Percentiles rank a stretch among this genome's conserved stretches.
These are phyloP conservation scores for Hyaloperonospora arabidopsidis DNA, from an alignment of 352 stramenopile species.

Conservation along the genomic window DNA sequence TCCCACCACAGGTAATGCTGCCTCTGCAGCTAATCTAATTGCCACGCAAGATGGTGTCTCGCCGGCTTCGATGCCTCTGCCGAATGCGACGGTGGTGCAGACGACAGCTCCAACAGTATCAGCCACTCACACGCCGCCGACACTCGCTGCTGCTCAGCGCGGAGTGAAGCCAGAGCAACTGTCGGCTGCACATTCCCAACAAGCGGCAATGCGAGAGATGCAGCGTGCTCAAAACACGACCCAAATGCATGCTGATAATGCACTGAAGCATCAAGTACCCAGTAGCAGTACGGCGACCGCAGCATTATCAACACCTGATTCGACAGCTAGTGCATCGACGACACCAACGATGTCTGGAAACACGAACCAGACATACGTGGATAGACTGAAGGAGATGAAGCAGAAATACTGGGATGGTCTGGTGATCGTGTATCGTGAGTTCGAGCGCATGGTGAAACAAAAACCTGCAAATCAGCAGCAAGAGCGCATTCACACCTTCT, in stretches of 20 bases:
- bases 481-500: slow-evolving; percentile 74
- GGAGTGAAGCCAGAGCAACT: slow-evolving; percentile 57
- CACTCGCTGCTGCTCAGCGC: slow-evolving; percentile 25
- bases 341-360: slow-evolving; percentile 18
- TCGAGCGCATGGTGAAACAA: slow-evolving; percentile 80
- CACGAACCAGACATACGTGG: slow-evolving; percentile 48
- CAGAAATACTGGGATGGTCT: slow-evolving; percentile 79
- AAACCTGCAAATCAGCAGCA: slow-evolving; percentile 72
- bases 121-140: slow-evolving; percentile 21
- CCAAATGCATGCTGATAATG: slow-evolving; percentile 36
- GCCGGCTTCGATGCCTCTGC: slow-evolving; percentile 24
- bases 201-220: slow-evolving; percentile 52
- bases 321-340: slow-evolving; percentile 11
- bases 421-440: slow-evolving; percentile 78
- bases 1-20: slow-evolving; percentile 14
- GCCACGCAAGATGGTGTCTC: slow-evolving; percentile 27
- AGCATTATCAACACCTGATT: slow-evolving; percentile 7
- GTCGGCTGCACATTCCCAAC: slow-evolving; percentile 44
- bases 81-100: slow-evolving; percentile 35
- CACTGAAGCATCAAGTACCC: slow-evolving; percentile 29
- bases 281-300: slow-evolving; percentile 15
- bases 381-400: slow-evolving; percentile 68
- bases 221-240: slow-evolving; percentile 52
- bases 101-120: slow-evolving; percentile 31
- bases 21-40: slow-evolving; percentile 28